Percentiles rank a stretch among this genome's conserved stretches.
phyloP scores from a whole-genome alignment of 352 stramenopile species.

The Phytophthora pseudosyringae region DNA sequence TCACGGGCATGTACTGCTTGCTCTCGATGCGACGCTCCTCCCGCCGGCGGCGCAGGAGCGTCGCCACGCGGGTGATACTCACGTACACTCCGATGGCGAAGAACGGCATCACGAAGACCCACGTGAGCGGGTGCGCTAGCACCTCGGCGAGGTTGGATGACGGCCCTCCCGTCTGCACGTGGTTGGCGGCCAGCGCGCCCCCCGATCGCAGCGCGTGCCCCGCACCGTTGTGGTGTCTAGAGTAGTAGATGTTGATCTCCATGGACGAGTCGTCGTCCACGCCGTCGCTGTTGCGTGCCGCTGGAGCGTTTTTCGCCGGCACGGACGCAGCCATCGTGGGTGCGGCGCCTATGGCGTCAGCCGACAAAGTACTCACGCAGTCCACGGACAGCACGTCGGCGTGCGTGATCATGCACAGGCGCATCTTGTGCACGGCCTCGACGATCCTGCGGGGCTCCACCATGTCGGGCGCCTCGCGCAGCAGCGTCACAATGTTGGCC shows the following conservation, averaged over 20 bases:
- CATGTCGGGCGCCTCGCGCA: conserved; percentile 39
- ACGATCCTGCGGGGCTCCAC: conserved; percentile 46
- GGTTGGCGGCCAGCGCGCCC: conserved; percentile 30
- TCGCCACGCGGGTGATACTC: conserved; percentile 41
- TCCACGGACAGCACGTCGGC: conserved; percentile 57
- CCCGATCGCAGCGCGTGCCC: conserved; percentile 39
- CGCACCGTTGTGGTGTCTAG: conserved; percentile 49
- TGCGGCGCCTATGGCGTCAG: conserved; percentile 16
- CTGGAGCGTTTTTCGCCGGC: conserved; percentile 13
- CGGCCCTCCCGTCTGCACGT: conserved; percentile 32
- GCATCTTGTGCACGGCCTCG: conserved; percentile 51
- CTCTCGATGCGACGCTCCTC: conserved; percentile 68
- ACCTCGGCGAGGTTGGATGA: conserved; percentile 30
- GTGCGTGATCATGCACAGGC: conserved; percentile 60
- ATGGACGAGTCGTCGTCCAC: conserved; percentile 59
- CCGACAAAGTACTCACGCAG: conserved; percentile 56
- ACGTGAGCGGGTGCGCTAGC: conserved; percentile 46
- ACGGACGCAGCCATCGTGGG: conserved; percentile 29
- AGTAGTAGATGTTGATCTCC: conserved; percentile 68
- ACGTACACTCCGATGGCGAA: conserved; percentile 69
- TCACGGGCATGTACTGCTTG: conserved; percentile 76
- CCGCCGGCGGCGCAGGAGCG: conserved; percentile 61
- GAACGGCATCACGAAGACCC: conserved; percentile 67
- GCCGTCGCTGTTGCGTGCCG: conserved; percentile 16
- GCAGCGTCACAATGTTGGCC: conserved; percentile 55